phyloP scores from a whole-genome alignment of 371 early-diverging fungal species.

The Entomophthora muscae region DNA sequence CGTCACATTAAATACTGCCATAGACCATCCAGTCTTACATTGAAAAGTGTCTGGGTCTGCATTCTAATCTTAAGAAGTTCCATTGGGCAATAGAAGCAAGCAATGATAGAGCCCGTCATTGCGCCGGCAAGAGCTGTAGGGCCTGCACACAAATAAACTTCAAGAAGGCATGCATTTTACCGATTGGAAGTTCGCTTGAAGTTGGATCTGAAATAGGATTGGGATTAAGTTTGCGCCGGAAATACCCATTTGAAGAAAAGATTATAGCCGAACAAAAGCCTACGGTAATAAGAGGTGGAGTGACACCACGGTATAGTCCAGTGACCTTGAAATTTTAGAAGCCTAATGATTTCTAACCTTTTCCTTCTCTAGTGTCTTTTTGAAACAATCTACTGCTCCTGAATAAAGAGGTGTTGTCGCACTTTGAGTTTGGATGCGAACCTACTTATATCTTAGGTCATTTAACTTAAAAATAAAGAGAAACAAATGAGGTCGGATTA shows the following conservation, averaged over 20 bases:
- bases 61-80: constrained; percentile 71
- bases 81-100: constrained; percentile 69
- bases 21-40: not conserved
- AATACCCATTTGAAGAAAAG: constrained; percentile 62
- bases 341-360: constrained; percentile 26
- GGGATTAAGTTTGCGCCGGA: constrained; percentile 38
- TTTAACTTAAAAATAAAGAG: not conserved
- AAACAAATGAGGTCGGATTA: not conserved
- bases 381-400: constrained; percentile 53
- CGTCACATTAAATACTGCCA: not conserved
- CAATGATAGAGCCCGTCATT: constrained; percentile 66
- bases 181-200: constrained; percentile 13
- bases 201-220: constrained; percentile 25
- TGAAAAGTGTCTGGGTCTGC: constrained; percentile 41
- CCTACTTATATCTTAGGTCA: constrained; percentile 16
- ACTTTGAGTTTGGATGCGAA: constrained; percentile 64
- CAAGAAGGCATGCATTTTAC: constrained; percentile 1
- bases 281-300: constrained; percentile 69
- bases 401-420: constrained; percentile 39
- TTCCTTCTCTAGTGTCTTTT: constrained; percentile 44
- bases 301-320: constrained; percentile 68
- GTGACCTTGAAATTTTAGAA: constrained; percentile 18
- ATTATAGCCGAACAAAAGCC: constrained; percentile 73
- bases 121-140: constrained; percentile 56
- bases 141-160: constrained; percentile 13